Base-by-base conservation (phyloP, 1,284 basidiomycete genomes). In the Cystobasidium pallidum region DNA sequence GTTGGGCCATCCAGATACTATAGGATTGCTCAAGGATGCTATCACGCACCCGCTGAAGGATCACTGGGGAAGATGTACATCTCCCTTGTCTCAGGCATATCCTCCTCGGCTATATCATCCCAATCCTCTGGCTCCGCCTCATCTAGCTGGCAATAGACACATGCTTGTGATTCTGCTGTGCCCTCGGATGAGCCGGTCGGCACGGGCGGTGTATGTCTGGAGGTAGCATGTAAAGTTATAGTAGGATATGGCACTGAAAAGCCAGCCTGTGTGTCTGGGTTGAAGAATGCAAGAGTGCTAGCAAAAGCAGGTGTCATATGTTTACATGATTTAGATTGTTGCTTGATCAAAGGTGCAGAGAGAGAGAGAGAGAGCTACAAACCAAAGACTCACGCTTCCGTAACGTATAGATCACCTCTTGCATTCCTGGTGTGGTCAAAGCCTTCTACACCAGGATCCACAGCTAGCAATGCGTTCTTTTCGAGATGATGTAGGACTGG, bases 121-220 rank as follows among this genome's bases (percentile, higher is more conserved):
- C 59, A 61, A 24, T 41, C 66, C 54, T 43, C 66, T 15, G 52
- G 66, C 49, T 70, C 66, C 17, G 34, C 61, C 39, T 70, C 72
- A 41, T 73, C 72, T 11, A 73, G 52, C 43, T 73, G 72, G 43
- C 72, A 73, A 41, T 70, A 70, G n/a, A 73, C 57, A 51, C 72
- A 70, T 21, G 66, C 51, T 43, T 13, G 10, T 45, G 21, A 24
- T 28, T 26, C 26, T 13, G 71, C 43, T 6, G 19, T 57, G 2
- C n/a, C 58, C 52, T 61, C 58, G 15, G 58, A 15, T 13, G 58
- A 34, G 28, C 24, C 66, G 2, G 36, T 21, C 15, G 66, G 11
- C 21, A 17, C 43, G 13, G 66, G 47, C 8, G 30, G 68, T 3
- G 34, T 45, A 10, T 61, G 58, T 43, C 51, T 41, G 13, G 66